Evolutionary conservation across 306 rosid species (phyloP), one percentile per base, ranked within the genome.

Genomic region (Quercus agrifolia): DNA sequence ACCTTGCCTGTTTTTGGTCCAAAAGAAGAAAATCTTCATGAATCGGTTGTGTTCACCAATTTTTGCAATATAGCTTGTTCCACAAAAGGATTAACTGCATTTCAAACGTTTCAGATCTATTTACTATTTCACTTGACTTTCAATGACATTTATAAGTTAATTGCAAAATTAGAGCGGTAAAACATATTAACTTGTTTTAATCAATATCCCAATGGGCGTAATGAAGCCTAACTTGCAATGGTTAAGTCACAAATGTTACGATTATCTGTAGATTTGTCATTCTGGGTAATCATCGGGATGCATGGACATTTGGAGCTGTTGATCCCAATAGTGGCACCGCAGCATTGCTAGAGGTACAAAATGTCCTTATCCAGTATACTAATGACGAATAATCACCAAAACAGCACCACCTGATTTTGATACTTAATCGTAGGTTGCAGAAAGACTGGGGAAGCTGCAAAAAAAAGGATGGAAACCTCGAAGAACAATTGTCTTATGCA

Each of bases 271-370:
- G 95, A 79, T 86, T 71, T 87, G 92, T 90, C 71, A 90, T 92
- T 81, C 81, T 90, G 71, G 95, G 97, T 21, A 92, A 90, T 75
- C 97, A 89, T 83, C 88, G 95, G 70, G 95, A 90, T 79, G 93
- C 91, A 23, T 92, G 95, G 92, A 92, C 95, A 63, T 90, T 88
- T 90, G 97, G 97, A 77, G 97, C 95, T 9, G 95, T 87, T 80
- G 97, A 90, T 84, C 97, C 95, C 57, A 92, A 83, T 73, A 90
- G 95, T 85, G 97, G 93, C 56, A 92, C 95, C 8, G 92, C 97
- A 56, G 83, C 92, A 64, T 83, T 92, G 64, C 87, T 92, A 56
- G 92, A 89, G 92, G 95, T 91, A 77, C 82, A 56, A 70, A 19
- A 38, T 78, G 56, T 13, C 57, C 15, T 76, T 14, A 21, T 77